Percentiles rank a stretch among this genome's conserved stretches.
Evolutionary conservation across 306 rosid genomes (phyloP).

Genomic region (Trichosanthes cucumerina): DNA sequence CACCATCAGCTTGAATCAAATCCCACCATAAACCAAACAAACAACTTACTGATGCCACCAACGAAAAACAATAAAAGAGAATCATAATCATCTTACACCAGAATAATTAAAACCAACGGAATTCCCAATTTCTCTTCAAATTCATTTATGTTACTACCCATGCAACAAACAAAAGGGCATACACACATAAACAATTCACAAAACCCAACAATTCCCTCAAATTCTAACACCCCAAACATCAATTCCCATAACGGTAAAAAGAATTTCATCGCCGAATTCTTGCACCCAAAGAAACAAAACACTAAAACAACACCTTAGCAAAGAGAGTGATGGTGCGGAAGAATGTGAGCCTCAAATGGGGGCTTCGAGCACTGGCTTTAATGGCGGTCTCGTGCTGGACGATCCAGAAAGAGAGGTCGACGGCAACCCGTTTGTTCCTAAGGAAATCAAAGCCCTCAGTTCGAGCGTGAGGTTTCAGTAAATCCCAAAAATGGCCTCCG

Average conservation of each 20-base stretch:
- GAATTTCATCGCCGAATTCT: not conserved
- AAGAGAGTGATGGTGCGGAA: slow-evolving; percentile 76
- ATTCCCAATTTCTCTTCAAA: not conserved
- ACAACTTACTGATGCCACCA: not conserved
- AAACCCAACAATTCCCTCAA: not conserved
- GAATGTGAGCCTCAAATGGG: slow-evolving; percentile 69
- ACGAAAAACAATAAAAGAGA: not conserved
- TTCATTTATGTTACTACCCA: not conserved
- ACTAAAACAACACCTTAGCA: slow-evolving; percentile 43
- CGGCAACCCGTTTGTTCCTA: slow-evolving; percentile 88
- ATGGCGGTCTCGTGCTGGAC: slow-evolving; percentile 74
- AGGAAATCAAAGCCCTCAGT: slow-evolving; percentile 76
- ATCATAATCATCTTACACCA: not conserved
- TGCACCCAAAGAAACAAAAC: not conserved
- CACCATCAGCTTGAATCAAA: not conserved
- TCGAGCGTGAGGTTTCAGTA: slow-evolving; percentile 63
- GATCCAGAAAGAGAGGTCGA: slow-evolving; percentile 88
- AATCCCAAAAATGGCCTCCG: slow-evolving; percentile 82
- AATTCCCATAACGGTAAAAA: not conserved
- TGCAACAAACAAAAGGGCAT: not conserved
- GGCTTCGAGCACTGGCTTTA: slow-evolving; percentile 40
- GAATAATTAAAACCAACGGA: not conserved
- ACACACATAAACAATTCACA: not conserved
- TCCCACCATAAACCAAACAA: not conserved
- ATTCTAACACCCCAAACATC: not conserved